These are phyloP conservation scores for Exsudoporus frostii DNA, from an alignment of 768 basidiomycete genomes.

Conservation along the genomic window DNA sequence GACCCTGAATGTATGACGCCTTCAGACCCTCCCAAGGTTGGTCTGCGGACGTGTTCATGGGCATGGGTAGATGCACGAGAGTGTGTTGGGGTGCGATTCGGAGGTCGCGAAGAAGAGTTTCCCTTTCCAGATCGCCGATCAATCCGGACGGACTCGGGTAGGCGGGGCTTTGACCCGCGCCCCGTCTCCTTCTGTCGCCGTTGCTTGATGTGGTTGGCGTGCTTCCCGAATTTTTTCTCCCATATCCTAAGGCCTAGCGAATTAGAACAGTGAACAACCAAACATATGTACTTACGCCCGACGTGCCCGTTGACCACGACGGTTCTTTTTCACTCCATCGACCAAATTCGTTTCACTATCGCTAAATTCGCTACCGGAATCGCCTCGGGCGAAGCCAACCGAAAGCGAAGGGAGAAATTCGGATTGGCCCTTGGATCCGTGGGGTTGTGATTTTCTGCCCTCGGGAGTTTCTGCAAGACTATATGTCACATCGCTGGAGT, in stretches of 20 bases:
- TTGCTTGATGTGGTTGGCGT: conserved; percentile 89
- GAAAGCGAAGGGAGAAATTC: conserved; percentile 88
- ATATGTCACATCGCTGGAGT: conserved; percentile 31
- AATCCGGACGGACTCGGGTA: conserved; percentile 6
- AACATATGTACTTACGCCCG: conserved; percentile 67
- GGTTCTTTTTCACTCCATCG: conserved; percentile 70
- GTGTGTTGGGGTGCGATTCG: not conserved
- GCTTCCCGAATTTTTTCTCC: conserved; percentile 93
- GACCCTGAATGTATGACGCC: not conserved
- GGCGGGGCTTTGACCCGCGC: conserved; percentile 13
- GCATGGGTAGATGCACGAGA: not conserved
- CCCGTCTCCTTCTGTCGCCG: conserved; percentile 28
- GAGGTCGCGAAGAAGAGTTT: not conserved
- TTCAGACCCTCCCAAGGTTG: not conserved
- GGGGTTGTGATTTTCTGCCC: conserved; percentile 19
- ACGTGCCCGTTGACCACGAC: conserved; percentile 91
- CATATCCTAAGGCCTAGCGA: conserved; percentile 64
- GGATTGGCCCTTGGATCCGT: conserved; percentile 34
- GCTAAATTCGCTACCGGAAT: conserved; percentile 74
- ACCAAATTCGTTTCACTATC: conserved; percentile 56
- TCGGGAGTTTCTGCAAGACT: conserved; percentile 8
- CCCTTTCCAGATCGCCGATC: conserved; percentile 20
- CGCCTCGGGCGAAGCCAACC: conserved; percentile 79
- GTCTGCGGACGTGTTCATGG: not conserved
- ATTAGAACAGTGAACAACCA: conserved; percentile 1